Percentiles rank a stretch among this genome's conserved stretches.
Conservation (phyloP, 306 rosid genomes). For the Amphicarpaea edgeworthii region DNA sequence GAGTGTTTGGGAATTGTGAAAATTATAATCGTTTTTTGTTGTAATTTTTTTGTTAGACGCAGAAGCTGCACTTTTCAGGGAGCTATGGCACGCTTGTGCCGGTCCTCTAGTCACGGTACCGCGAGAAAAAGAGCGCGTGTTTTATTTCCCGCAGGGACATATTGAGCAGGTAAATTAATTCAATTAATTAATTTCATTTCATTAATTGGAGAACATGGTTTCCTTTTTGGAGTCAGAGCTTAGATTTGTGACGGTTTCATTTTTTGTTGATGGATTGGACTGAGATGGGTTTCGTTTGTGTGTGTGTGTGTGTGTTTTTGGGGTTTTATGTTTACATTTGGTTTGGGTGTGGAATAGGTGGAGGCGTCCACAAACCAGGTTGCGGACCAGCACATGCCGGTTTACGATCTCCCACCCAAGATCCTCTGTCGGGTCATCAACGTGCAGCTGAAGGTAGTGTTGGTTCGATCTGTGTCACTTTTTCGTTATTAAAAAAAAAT, state of each 20-base stretch:
- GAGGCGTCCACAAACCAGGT: conserved; percentile 94
- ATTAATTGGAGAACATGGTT: neutral
- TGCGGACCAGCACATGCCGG: conserved; percentile 89
- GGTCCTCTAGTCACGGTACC: conserved; percentile 95
- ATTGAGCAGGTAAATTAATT: conserved; percentile 74
- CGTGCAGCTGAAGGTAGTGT: conserved; percentile 77
- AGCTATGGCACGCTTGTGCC: conserved; percentile 97
- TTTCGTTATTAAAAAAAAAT: neutral
- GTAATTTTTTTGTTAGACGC: conserved; percentile 54
- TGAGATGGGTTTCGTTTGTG: neutral
- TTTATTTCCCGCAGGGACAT: conserved; percentile 93
- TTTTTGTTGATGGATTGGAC: neutral
- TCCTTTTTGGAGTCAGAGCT: conserved; percentile 18
- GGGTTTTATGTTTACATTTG: neutral
- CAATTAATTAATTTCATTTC: neutral
- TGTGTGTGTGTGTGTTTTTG: neutral
- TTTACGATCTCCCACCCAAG: conserved; percentile 75
- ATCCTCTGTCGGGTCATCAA: conserved; percentile 85
- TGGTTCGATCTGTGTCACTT: conserved; percentile 20
- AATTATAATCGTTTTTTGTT: neutral
- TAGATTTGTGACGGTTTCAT: conserved; percentile 18
- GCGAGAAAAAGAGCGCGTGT: conserved; percentile 70
- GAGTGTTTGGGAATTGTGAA: neutral
- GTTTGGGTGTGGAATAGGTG: conserved; percentile 58
- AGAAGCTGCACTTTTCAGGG: conserved; percentile 81